Percentiles rank a stretch among this genome's conserved stretches.
These are phyloP conservation scores for Tieghemostelium lacteum DNA, from an alignment of 78 protist species.

Conservation along the genomic window DNA sequence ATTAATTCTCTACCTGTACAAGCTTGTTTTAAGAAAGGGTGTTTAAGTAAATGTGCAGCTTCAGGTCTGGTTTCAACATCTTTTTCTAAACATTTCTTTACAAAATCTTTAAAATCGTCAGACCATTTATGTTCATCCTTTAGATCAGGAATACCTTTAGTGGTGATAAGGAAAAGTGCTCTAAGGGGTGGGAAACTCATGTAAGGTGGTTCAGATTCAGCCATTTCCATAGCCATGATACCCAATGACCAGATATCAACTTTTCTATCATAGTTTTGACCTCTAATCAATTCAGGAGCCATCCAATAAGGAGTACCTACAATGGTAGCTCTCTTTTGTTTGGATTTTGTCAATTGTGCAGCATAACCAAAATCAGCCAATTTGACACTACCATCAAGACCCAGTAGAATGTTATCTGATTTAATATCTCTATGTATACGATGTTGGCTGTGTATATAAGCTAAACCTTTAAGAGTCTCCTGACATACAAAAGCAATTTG, in stretches of 20 bases:
- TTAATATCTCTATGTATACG: conserved; percentile 91
- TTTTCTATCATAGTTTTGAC: conserved; percentile 90
- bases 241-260: conserved; percentile 96
- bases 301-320: conserved; percentile 90
- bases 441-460: conserved; percentile 79
- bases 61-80: conserved; percentile 82
- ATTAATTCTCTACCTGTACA: conserved; percentile 52
- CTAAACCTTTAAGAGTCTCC: conserved; percentile 79
- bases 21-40: conserved; percentile 76
- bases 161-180: conserved; percentile 93
- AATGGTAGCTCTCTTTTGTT: conserved; percentile 80
- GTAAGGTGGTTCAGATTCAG: conserved; percentile 89
- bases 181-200: conserved; percentile 87
- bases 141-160: conserved; percentile 90
- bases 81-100: conserved; percentile 86
- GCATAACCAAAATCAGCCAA: conserved; percentile 87
- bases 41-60: conserved; percentile 62
- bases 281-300: conserved; percentile 91
- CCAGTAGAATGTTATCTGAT: conserved; percentile 86
- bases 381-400: conserved; percentile 78
- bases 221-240: conserved; percentile 90
- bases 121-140: conserved; percentile 82
- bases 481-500: conserved; percentile 87
- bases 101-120: conserved; percentile 87
- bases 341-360: conserved; percentile 66